Evolutionary conservation across 495 filamentous ascomycete species (phyloP).

Genomic region (Cercophora samala): DNA sequence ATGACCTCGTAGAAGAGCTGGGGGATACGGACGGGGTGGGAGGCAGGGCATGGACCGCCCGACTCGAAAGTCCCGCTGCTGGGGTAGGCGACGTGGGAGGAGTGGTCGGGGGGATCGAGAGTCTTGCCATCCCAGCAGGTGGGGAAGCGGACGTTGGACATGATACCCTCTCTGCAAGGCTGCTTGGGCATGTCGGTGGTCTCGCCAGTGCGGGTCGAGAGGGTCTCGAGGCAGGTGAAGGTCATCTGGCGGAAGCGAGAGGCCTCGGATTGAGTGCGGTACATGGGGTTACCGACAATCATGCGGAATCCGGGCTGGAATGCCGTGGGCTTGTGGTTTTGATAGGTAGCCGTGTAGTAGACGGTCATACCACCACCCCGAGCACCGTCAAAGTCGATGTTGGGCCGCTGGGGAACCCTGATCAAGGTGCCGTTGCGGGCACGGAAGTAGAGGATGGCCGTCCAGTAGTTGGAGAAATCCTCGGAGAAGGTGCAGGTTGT

Average conservation of each 20-base stretch:
- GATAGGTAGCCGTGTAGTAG: conserved; percentile 43
- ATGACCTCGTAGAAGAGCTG: conserved; percentile 45
- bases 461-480: conserved; percentile 47
- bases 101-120: conserved; percentile 38
- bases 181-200: conserved; percentile 33
- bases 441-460: conserved; percentile 40
- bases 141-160: conserved; percentile 39
- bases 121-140: conserved; percentile 36
- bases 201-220: conserved; percentile 35
- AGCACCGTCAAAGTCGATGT: conserved; percentile 23
- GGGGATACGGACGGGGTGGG: conserved; percentile 37
- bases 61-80: conserved; percentile 32
- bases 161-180: conserved; percentile 40
- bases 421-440: conserved; percentile 40
- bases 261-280: conserved; percentile 35
- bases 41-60: conserved; percentile 32
- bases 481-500: conserved; percentile 39
- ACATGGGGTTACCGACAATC: conserved; percentile 60
- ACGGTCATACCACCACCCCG: conserved; percentile 42
- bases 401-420: conserved; percentile 33
- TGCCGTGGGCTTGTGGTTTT: conserved; percentile 42
- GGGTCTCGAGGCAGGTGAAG: conserved; percentile 38
- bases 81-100: conserved; percentile 42
- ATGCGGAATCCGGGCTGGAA: conserved; percentile 64
- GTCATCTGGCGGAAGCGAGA: conserved; percentile 39